phyloP scores from a whole-genome alignment of 2,329 filamentous ascomycete genomes.

The Trichothecium sympodiale region DNA sequence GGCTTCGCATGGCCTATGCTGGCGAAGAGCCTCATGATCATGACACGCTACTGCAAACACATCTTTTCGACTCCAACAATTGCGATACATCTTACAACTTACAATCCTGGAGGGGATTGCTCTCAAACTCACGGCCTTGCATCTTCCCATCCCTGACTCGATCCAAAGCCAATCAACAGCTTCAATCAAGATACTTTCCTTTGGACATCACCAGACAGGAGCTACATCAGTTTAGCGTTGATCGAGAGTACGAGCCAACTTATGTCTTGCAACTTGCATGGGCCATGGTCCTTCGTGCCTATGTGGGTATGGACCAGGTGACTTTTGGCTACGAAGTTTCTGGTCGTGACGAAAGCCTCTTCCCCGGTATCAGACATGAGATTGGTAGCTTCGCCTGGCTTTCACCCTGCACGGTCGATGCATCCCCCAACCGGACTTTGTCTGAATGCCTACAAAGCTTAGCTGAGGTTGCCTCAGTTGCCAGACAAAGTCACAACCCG shows the following conservation, averaged over 20 bases:
- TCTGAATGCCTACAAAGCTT: slow-evolving; percentile 18
- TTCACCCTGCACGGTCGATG: slow-evolving; percentile 20
- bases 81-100: slow-evolving; percentile 21
- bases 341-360: slow-evolving; percentile 31
- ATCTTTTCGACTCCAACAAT: slow-evolving; percentile 14
- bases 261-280: slow-evolving; percentile 48
- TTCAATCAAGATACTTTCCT: slow-evolving; percentile 26
- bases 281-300: slow-evolving; percentile 44
- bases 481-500: slow-evolving; percentile 28
- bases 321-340: slow-evolving; percentile 42
- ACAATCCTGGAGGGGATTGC: slow-evolving; percentile 33
- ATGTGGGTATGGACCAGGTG: slow-evolving; percentile 39
- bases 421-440: slow-evolving; percentile 21
- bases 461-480: slow-evolving; percentile 15
- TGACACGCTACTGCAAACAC: slow-evolving; percentile 12
- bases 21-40: slow-evolving; percentile 20
- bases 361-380: slow-evolving; percentile 26
- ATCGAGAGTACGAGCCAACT: slow-evolving; percentile 30
- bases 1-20: slow-evolving; percentile 12
- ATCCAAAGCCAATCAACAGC: slow-evolving; percentile 7
- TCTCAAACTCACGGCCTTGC: slow-evolving; percentile 28
- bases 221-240: slow-evolving; percentile 30
- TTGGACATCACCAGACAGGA: slow-evolving; percentile 27
- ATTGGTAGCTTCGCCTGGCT: slow-evolving; percentile 36
- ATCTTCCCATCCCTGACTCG: slow-evolving; percentile 31